Base-by-base conservation (phyloP, 805 yeast species). In the Kluyveromyces wickerhamii region DNA sequence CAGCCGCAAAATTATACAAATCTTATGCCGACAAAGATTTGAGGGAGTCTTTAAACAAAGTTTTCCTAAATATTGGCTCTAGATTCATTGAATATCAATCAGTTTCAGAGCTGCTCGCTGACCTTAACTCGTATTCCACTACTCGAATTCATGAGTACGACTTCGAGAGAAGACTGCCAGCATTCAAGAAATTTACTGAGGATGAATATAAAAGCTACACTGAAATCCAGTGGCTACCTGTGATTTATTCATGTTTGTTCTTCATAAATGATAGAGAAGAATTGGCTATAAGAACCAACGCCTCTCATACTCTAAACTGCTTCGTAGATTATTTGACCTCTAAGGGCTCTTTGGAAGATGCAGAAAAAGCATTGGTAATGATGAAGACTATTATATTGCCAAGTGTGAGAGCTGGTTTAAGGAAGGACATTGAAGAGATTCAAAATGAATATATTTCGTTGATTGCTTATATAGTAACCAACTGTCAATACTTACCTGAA, bases 201-300 rank as follows among this genome's bases (percentile, higher is more conserved):
- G 55, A 53, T 1, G 44, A 60, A 3, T 83, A 69, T 49, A 8
- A 34, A 5, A 39, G 50, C 0, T 58, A 82, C 2, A 51, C 71
- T 0, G 62, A 71, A 1, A 27, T 57, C 3, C 85, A 85, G 47
- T 92, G 97, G 97, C 44, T 72, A 7, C 96, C 96, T 3, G 48
- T 92, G 3, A 37, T 92, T 14, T 71, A 79, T 52, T 73, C 77
- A 35, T 66, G 77, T 38, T 64, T 92, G 25, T 86, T 62, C 50
- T 83, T 73, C 52, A 71, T 92, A 38, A 75, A 76, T 37, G 94
- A 85, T 48, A 77, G 76, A 23, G 78, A 75, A 10, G 98, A 89
- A 56, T 64, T 81, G 32, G 79, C 95, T 0, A 62, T 89, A 38
- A 71, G 96, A 57, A 71, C 83, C 1, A 84, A 83, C 49, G 84